A percentile compares a stretch with the other conserved stretches of the same genome.
Evolutionary conservation across 192 early-diverging fungal species (phyloP).

Genomic region (Haplosporangium gracile): DNA sequence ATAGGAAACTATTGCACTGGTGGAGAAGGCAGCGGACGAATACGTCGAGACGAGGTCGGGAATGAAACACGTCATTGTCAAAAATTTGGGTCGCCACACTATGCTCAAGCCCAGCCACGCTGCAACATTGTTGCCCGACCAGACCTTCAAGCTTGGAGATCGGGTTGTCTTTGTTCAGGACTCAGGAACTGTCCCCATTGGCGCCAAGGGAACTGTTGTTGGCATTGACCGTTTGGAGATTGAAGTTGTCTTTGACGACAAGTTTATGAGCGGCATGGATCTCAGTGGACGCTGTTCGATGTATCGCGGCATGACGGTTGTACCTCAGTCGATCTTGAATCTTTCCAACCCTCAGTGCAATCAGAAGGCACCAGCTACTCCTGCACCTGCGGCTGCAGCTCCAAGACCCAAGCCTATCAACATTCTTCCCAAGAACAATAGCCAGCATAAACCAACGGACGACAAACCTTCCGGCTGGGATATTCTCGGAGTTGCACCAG

Average conservation of each 20-base stretch:
- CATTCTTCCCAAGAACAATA: conserved; percentile 21
- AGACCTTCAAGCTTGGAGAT: conserved; percentile 89
- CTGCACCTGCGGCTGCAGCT: conserved; percentile 7
- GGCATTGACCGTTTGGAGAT: conserved; percentile 80
- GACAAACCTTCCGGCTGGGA: conserved; percentile 53
- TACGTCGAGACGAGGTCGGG: conserved; percentile 57
- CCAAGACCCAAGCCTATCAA: conserved; percentile 22
- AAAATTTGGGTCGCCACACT: conserved; percentile 66
- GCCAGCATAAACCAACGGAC: conserved; percentile 4
- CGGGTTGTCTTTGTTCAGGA: conserved; percentile 83
- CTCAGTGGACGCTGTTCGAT: conserved; percentile 85
- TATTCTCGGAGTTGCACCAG: conserved; percentile 38
- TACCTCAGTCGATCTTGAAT: conserved; percentile 77
- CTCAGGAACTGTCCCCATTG: conserved; percentile 83
- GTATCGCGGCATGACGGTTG: conserved; percentile 80
- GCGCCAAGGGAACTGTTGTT: conserved; percentile 86
- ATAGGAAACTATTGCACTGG: conserved; percentile 66
- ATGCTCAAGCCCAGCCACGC: conserved; percentile 88
- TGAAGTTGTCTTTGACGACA: conserved; percentile 90
- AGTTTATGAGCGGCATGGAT: conserved; percentile 83
- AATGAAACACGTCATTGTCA: conserved; percentile 60
- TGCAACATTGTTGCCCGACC: conserved; percentile 74
- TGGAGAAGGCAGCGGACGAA: conserved; percentile 70
- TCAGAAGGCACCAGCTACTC: conserved; percentile 13
- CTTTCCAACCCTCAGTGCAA: conserved; percentile 72